These are phyloP conservation scores for Heliosperma pusillum DNA, from an alignment of 148 eudicot genomes.

Conservation along the genomic window DNA sequence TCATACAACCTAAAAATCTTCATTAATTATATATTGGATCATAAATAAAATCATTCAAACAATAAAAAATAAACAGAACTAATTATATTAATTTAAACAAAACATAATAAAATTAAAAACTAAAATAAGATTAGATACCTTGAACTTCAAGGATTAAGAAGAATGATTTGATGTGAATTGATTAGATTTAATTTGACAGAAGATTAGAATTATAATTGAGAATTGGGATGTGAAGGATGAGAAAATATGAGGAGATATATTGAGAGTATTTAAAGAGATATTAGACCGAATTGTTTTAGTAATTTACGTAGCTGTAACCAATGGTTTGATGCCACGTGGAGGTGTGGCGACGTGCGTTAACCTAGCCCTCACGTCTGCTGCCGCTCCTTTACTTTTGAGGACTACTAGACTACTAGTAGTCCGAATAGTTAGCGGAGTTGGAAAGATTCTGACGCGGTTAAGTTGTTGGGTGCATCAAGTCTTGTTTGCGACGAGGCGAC, in stretches of 20 bases:
- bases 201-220: neutral
- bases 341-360: neutral
- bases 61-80: too few species aligned
- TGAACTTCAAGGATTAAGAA: too few species aligned
- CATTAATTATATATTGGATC: too few species aligned
- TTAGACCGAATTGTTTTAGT: constrained; percentile 5
- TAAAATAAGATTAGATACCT: too few species aligned
- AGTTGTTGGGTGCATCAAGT: too few species aligned
- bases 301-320: neutral
- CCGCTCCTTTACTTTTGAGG: neutral
- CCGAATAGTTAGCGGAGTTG: neutral
- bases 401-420: too few species aligned
- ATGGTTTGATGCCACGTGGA: neutral
- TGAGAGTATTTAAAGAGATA: neutral
- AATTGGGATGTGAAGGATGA: neutral
- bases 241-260: neutral
- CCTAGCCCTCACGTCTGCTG: neutral
- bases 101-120: too few species aligned
- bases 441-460: neutral
- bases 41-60: too few species aligned
- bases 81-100: too few species aligned
- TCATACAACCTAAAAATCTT: too few species aligned
- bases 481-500: too few species aligned
- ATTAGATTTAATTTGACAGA: too few species aligned
- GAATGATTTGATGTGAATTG: neutral